Evolutionary conservation across 345 rosid species (phyloP).

Genomic region (Rhodamnia rubescens): DNA sequence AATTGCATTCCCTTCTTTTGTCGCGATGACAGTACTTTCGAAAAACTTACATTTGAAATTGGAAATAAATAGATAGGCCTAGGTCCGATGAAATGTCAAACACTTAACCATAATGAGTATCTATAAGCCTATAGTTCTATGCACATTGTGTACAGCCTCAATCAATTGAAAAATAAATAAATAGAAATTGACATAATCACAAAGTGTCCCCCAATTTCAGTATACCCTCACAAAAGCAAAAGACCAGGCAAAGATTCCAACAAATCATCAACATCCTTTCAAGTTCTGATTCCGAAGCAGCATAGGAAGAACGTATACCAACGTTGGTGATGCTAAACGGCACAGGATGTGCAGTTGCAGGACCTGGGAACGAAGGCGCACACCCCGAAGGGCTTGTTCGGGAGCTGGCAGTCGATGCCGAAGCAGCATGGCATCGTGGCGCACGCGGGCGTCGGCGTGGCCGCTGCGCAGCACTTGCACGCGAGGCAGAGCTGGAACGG

Average conservation of each 20-base stretch:
- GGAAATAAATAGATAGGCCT: neutral
- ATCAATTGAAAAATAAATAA: neutral
- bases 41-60: neutral
- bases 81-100: neutral
- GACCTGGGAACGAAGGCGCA: conserved; percentile 74
- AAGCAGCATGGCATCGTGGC: conserved; percentile 64
- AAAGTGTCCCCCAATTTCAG: neutral
- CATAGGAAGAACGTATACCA: neutral
- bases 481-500: conserved; percentile 55
- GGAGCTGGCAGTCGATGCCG: conserved; percentile 57
- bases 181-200: neutral
- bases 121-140: neutral
- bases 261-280: neutral
- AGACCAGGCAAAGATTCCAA: neutral
- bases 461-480: conserved; percentile 51
- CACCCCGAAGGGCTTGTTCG: conserved; percentile 65
- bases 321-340: neutral
- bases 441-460: conserved; percentile 17
- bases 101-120: neutral
- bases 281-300: neutral
- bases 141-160: neutral
- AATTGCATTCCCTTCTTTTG: neutral
- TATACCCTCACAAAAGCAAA: neutral
- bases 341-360: conserved; percentile 45
- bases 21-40: neutral